Evolutionary conservation across 192 early-diverging fungal species (phyloP).

Genomic region (Chytriomyces hyalinus): DNA sequence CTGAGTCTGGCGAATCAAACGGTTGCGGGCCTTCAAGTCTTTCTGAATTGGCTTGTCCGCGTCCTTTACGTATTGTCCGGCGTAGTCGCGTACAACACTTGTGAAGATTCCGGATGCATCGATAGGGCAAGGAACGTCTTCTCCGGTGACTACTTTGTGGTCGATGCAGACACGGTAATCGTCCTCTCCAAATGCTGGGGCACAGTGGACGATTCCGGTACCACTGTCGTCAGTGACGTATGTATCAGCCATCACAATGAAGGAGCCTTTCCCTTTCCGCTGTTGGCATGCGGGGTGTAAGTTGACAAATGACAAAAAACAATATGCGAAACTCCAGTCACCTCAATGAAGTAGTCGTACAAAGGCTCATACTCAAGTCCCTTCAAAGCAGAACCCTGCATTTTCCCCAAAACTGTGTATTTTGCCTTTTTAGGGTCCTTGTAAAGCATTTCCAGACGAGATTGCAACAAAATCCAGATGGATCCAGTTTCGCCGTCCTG

Average conservation of each 20-base stretch:
- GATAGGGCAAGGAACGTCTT: slow-evolving; percentile 89
- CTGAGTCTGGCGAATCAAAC: slow-evolving; percentile 90
- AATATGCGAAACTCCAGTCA: slow-evolving; percentile 30
- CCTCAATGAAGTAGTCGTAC: slow-evolving; percentile 78
- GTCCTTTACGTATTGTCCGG: slow-evolving; percentile 90
- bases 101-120: slow-evolving; percentile 86
- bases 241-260: slow-evolving; percentile 83
- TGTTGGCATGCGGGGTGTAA: slow-evolving; percentile 10
- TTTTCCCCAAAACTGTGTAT: slow-evolving; percentile 79
- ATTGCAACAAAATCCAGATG: slow-evolving; percentile 85
- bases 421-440: slow-evolving; percentile 96
- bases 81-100: slow-evolving; percentile 75
- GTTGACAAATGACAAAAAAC: not conserved
- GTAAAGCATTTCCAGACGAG: slow-evolving; percentile 85
- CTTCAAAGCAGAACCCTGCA: slow-evolving; percentile 78
- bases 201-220: slow-evolving; percentile 98
- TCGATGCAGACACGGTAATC: slow-evolving; percentile 94
- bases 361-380: slow-evolving; percentile 90
- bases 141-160: slow-evolving; percentile 78
- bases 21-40: slow-evolving; percentile 77
- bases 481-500: slow-evolving; percentile 80
- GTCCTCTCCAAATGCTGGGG: slow-evolving; percentile 98
- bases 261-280: slow-evolving; percentile 72
- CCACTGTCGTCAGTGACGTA: slow-evolving; percentile 93
- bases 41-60: slow-evolving; percentile 97